Percentiles rank a stretch among this genome's conserved stretches.
Conservation (phyloP, 768 basidiomycete genomes). For the Tulasnella sp. region DNA sequence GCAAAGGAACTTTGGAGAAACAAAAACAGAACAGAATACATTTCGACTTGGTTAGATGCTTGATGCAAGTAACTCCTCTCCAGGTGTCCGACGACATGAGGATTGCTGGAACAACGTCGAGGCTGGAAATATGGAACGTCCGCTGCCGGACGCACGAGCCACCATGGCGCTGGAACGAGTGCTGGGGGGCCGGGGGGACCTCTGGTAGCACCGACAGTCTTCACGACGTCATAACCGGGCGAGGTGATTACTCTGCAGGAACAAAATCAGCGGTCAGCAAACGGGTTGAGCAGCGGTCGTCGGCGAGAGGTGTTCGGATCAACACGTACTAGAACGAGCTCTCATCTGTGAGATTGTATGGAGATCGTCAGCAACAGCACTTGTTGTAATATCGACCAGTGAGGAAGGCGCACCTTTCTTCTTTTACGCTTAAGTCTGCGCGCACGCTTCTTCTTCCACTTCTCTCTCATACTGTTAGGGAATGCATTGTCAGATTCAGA, state of each 20-base stretch:
- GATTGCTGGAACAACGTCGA: slow-evolving; percentile 8
- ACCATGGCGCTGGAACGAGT: slow-evolving; percentile 1
- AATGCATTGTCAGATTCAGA: neutral
- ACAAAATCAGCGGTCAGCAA: neutral
- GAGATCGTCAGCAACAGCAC: neutral
- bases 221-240: slow-evolving; percentile 26
- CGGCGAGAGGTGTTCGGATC: neutral
- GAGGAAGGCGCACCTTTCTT: slow-evolving; percentile 32
- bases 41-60: slow-evolving; percentile 12
- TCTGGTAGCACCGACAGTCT: slow-evolving; percentile 17
- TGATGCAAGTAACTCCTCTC: slow-evolving; percentile 10
- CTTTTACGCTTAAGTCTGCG: slow-evolving; percentile 33
- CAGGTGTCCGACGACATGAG: slow-evolving; percentile 17
- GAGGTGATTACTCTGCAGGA: slow-evolving; percentile 28
- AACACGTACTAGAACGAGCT: slow-evolving; percentile 33
- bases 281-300: neutral
- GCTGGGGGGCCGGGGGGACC: neutral
- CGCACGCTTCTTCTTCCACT: slow-evolving; percentile 36
- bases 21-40: neutral
- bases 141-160: neutral
- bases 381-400: neutral
- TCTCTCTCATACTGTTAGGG: slow-evolving; percentile 32
- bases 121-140: neutral
- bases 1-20: neutral
- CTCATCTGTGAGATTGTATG: slow-evolving; percentile 21